Percentiles rank a stretch among this genome's conserved stretches.
Conservation (phyloP, 2,329 filamentous ascomycete species). For the Davidsoniella neocaledoniae region DNA sequence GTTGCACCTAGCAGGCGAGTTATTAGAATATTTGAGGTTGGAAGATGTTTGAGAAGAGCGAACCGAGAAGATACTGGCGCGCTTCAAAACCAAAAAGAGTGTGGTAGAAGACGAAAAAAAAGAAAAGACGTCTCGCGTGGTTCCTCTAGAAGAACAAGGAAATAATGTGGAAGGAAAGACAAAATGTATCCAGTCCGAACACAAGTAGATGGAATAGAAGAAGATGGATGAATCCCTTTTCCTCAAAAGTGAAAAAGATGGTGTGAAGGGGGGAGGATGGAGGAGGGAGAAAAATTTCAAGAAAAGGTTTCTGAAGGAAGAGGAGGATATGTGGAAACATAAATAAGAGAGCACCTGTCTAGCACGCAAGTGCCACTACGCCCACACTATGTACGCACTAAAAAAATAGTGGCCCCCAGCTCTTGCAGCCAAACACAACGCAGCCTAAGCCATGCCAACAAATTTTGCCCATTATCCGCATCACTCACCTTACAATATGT, state of each 20-base stretch:
- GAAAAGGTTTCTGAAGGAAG: conserved; percentile 7
- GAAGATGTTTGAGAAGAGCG: conserved; percentile 1
- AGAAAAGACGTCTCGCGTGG: conserved; percentile 22
- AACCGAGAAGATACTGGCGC: conserved; percentile 7
- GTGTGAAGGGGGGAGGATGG: conserved; percentile 17
- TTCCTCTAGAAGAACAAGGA: conserved; percentile 31
- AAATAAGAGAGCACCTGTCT: too few relatives aligned
- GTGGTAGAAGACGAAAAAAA: conserved; percentile 23
- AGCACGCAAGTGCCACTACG: too few relatives aligned
- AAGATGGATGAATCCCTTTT: conserved; percentile 10
- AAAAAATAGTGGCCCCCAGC: too few relatives aligned
- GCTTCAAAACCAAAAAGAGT: conserved; percentile 7
- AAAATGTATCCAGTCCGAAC: conserved; percentile 12
- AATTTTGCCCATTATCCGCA: too few relatives aligned
- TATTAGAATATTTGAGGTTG: neutral
- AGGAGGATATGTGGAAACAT: conserved; percentile 9
- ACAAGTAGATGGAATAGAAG: conserved; percentile 10
- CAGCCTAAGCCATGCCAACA: too few relatives aligned
- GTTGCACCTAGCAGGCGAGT: neutral
- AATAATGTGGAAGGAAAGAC: conserved; percentile 14
- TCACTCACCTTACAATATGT: too few relatives aligned
- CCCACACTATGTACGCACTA: too few relatives aligned
- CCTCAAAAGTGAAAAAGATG: conserved; percentile 17
- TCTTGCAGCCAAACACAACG: too few relatives aligned
- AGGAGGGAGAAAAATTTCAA: conserved; percentile 18